A percentile compares a stretch with the other conserved stretches of the same genome.
Evolutionary conservation across 148 eudicot genomes (phyloP).

Genomic region (Rhododendron griersonianum): DNA sequence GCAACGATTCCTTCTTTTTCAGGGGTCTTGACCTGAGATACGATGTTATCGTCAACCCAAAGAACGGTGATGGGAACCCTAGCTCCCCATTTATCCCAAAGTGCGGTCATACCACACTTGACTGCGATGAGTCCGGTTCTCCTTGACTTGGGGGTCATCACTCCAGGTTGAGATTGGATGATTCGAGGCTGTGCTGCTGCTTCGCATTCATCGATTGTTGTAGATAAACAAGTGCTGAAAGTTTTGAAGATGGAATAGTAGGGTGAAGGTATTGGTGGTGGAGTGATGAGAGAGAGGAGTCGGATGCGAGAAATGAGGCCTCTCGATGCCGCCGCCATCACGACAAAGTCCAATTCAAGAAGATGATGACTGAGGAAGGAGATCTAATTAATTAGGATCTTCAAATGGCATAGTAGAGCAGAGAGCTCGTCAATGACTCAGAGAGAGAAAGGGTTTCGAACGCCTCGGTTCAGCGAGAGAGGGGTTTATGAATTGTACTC

Average conservation of each 20-base stretch:
- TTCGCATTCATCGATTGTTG: slow-evolving; percentile 1
- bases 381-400: not conserved
- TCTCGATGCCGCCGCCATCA: slow-evolving; percentile 50
- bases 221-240: slow-evolving; percentile 20
- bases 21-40: slow-evolving; percentile 84
- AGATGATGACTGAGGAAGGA: not conserved
- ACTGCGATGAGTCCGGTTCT: slow-evolving; percentile 79
- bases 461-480: not conserved
- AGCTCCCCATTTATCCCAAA: slow-evolving; percentile 98
- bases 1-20: slow-evolving; percentile 87
- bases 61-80: slow-evolving; percentile 74
- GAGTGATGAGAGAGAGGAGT: slow-evolving; percentile 22
- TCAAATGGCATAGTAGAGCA: not conserved
- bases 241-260: slow-evolving; percentile 21
- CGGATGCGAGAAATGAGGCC: slow-evolving; percentile 54
- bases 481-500: not conserved
- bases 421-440: not conserved
- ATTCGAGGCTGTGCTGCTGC: slow-evolving; percentile 29
- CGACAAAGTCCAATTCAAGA: not conserved
- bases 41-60: slow-evolving; percentile 87
- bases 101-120: slow-evolving; percentile 89
- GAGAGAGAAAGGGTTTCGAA: not conserved
- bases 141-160: slow-evolving; percentile 59
- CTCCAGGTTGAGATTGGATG: slow-evolving; percentile 50
- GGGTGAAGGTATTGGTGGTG: slow-evolving; percentile 15